These are phyloP conservation scores for Isabelozyma rhagii DNA, from an alignment of 805 yeast species.

Conservation along the genomic window DNA sequence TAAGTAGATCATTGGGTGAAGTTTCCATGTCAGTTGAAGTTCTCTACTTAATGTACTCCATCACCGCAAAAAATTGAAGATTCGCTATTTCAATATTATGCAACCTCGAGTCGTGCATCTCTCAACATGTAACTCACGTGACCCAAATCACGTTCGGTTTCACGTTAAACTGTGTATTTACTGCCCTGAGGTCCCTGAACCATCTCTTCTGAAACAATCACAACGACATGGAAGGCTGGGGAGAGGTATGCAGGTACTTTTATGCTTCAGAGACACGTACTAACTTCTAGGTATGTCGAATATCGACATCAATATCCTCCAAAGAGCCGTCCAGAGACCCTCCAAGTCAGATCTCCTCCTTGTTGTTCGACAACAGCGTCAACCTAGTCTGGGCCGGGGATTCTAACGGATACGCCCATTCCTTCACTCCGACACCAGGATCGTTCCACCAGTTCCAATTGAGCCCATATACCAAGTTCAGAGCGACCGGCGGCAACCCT, in stretches of 20 bases:
- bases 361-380: conserved; percentile 62
- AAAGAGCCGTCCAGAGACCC: conserved; percentile 6
- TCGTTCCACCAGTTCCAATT: conserved; percentile 18
- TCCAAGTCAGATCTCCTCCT: conserved; percentile 19
- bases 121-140: too few relatives aligned
- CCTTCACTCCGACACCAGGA: conserved; percentile 19
- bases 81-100: too few relatives aligned
- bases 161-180: too few relatives aligned
- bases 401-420: conserved; percentile 44
- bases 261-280: neutral
- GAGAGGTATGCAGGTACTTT: conserved; percentile 29
- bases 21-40: too few relatives aligned
- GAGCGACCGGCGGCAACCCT: conserved; percentile 18
- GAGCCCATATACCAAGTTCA: conserved; percentile 37
- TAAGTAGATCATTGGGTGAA: too few relatives aligned
- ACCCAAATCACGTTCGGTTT: too few relatives aligned
- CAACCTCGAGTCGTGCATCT: too few relatives aligned
- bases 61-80: too few relatives aligned
- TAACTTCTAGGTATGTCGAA: conserved; percentile 25
- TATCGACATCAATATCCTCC: conserved; percentile 11
- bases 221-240: conserved; percentile 49
- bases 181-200: too few relatives aligned
- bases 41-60: too few relatives aligned
- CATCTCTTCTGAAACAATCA: neutral
- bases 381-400: conserved; percentile 89